These are phyloP conservation scores for Rhizopogon roseolus DNA, from an alignment of 768 basidiomycete genomes.

Conservation along the genomic window DNA sequence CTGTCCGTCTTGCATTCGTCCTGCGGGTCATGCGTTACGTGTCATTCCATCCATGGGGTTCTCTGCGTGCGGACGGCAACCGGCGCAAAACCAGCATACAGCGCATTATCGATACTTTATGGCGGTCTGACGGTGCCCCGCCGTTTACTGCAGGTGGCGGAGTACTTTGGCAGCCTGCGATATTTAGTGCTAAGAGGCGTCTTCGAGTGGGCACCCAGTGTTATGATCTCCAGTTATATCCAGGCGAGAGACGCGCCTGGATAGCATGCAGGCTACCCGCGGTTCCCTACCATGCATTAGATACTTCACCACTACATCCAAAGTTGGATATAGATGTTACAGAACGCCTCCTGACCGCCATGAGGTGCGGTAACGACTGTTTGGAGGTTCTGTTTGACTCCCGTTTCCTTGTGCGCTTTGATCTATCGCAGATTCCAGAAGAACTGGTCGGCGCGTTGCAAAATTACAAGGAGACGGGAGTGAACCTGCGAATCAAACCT, in stretches of 20 bases:
- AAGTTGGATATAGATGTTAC: conserved; percentile 42
- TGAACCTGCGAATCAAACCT: conserved; percentile 31
- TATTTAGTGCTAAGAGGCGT: conserved; percentile 21
- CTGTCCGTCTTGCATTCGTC: conserved; percentile 37
- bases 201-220: conserved; percentile 16
- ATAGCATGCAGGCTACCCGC: conserved; percentile 57
- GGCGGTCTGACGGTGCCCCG: conserved; percentile 25
- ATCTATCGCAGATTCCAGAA: conserved; percentile 38
- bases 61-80: conserved; percentile 53
- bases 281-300: conserved; percentile 26
- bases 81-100: conserved; percentile 43
- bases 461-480: conserved; percentile 8
- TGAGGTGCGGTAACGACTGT: conserved; percentile 12
- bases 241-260: conserved; percentile 44
- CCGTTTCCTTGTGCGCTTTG: conserved; percentile 54
- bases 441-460: conserved; percentile 27
- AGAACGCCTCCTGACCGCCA: conserved; percentile 10
- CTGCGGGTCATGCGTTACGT: conserved; percentile 61
- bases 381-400: conserved; percentile 55
- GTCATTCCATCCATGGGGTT: conserved; percentile 77
- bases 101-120: conserved; percentile 46
- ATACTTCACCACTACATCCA: conserved; percentile 15
- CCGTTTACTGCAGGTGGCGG: conserved; percentile 55
- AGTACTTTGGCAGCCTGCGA: conserved; percentile 60
- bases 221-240: conserved; percentile 8